Conservation (phyloP, 2,329 filamentous ascomycete species). For the Cercospora janseana region DNA sequence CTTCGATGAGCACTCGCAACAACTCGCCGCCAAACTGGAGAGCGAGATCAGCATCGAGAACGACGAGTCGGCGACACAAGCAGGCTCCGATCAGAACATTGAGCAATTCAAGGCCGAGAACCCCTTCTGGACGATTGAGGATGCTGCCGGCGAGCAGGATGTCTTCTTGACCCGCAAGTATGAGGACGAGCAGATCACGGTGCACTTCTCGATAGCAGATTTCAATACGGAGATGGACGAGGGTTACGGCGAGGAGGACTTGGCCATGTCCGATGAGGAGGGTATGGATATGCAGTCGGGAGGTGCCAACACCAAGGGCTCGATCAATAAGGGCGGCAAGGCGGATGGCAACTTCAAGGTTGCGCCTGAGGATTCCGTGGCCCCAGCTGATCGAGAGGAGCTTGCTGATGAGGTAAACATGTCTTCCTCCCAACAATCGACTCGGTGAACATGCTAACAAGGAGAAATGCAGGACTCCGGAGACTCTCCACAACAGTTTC, state of each 20-base stretch:
- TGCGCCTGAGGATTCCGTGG: constrained; percentile 55
- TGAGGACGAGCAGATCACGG: constrained; percentile 81
- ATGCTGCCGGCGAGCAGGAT: constrained; percentile 81
- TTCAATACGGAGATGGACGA: constrained; percentile 58
- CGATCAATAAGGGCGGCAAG: constrained; percentile 55
- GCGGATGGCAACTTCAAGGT: constrained; percentile 54
- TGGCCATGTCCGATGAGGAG: constrained; percentile 52
- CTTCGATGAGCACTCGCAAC: constrained; percentile 61
- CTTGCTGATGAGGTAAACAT: constrained; percentile 53
- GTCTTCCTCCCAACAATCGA: background rate
- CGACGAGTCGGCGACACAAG: constrained; percentile 59
- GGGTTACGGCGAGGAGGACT: constrained; percentile 46
- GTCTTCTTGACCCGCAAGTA: constrained; percentile 79
- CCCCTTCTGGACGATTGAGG: constrained; percentile 71
- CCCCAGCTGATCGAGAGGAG: constrained; percentile 58
- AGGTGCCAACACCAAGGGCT: constrained; percentile 56
- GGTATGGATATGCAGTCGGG: constrained; percentile 51
- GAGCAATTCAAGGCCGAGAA: constrained; percentile 80
- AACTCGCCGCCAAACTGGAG: constrained; percentile 82
- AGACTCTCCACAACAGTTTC: constrained; percentile 62
- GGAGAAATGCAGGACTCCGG: constrained; percentile 33
- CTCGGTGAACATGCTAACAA: constrained; percentile 41
- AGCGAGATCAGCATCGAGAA: constrained; percentile 81
- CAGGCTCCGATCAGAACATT: constrained; percentile 61
- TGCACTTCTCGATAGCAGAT: constrained; percentile 82